A percentile compares a stretch with the other conserved stretches of the same genome.
These are phyloP conservation scores for Thalassiosira delicatula DNA, from an alignment of 352 stramenopile species.

Conservation along the genomic window DNA sequence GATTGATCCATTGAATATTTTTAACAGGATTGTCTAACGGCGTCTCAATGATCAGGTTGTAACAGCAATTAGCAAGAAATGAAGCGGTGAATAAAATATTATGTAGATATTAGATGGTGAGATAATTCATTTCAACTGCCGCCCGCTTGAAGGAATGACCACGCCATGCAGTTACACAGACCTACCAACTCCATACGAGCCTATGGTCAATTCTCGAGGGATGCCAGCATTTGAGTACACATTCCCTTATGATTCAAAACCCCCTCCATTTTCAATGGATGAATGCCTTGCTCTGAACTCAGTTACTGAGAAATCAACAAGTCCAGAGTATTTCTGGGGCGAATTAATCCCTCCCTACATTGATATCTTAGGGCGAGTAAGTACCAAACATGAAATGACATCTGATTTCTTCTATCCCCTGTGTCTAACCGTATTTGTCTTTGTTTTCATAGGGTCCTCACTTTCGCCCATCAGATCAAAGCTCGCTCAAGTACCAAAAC, in stretches of 20 bases:
- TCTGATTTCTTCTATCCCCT: too few relatives aligned
- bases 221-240: constrained; percentile 79
- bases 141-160: constrained; percentile 93
- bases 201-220: constrained; percentile 81
- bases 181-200: constrained; percentile 90
- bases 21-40: too few relatives aligned
- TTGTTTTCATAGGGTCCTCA: too few relatives aligned
- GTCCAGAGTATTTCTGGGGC: constrained; percentile 90
- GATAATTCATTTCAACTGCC: too few relatives aligned
- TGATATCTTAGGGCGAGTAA: constrained; percentile 90
- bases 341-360: constrained; percentile 95
- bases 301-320: constrained; percentile 56
- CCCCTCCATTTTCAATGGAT: constrained; percentile 87
- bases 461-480: constrained; percentile 86
- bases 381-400: too few relatives aligned
- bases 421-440: too few relatives aligned
- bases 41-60: too few relatives aligned
- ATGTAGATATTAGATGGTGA: too few relatives aligned
- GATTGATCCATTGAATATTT: too few relatives aligned
- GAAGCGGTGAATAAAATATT: too few relatives aligned
- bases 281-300: constrained; percentile 90
- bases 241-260: constrained; percentile 79
- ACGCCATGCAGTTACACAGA: constrained; percentile 91
- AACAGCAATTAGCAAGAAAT: too few relatives aligned
- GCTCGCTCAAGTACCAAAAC: constrained; percentile 78